A percentile compares a stretch with the other conserved stretches of the same genome.
Evolutionary conservation across 225 moss, liverwort and hornwort species (phyloP).

Genomic region (Straminergon stramineum): DNA sequence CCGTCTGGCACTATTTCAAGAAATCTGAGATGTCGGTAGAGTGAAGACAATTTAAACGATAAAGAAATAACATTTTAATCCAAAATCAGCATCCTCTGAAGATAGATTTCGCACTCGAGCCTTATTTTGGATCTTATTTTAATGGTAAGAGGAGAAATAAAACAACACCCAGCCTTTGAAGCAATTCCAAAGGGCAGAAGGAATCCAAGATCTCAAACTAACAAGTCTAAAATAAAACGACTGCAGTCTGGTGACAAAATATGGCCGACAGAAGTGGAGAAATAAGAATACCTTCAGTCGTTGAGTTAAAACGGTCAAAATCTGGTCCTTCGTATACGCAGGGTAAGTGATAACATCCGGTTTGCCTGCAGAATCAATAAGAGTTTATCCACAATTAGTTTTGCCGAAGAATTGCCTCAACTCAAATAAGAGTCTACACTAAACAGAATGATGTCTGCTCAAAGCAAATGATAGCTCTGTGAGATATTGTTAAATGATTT

Average conservation of each 20-base stretch:
- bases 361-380: constrained; percentile 41
- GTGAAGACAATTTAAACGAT: not conserved
- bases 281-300: constrained; percentile 42
- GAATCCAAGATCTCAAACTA: not conserved
- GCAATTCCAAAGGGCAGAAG: not conserved
- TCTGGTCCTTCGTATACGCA: constrained; percentile 86
- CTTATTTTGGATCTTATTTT: not conserved
- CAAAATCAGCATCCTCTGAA: not conserved
- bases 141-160: not conserved
- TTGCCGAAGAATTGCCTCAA: not conserved
- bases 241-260: not conserved
- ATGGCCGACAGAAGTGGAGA: not conserved
- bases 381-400: not conserved
- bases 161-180: not conserved
- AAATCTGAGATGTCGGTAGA: not conserved
- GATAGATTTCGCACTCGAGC: not conserved
- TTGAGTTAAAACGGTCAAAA: constrained; percentile 61
- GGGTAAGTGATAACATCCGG: constrained; percentile 85
- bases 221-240: not conserved
- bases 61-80: not conserved
- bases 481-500: not conserved
- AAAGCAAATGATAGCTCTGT: not conserved
- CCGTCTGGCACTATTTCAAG: not conserved
- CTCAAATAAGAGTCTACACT: not conserved
- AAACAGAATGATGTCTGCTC: not conserved